phyloP scores from a whole-genome alignment of 208 protist species.

The Tritrichomonas foetus region DNA sequence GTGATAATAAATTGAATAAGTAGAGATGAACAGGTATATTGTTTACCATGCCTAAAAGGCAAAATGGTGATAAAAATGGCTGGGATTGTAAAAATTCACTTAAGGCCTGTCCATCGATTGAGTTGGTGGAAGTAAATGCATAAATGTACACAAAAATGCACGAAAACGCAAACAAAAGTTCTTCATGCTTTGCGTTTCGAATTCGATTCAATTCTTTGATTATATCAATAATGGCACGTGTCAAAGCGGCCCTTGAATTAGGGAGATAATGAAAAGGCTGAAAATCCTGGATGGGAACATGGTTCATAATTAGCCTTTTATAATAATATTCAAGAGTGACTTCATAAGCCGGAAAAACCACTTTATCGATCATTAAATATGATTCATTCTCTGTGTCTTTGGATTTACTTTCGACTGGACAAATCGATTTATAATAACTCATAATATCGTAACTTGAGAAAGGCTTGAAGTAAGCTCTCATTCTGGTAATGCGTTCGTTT shows the following conservation, averaged over 20 bases:
- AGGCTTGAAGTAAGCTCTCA: too few species aligned
- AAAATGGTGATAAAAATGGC: neutral
- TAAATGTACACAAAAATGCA: neutral
- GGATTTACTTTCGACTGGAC: too few species aligned
- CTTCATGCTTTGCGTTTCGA: neutral
- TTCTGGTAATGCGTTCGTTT: too few species aligned
- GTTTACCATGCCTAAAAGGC: neutral
- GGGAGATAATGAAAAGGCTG: neutral
- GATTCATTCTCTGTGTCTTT: too few species aligned
- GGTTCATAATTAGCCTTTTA: neutral
- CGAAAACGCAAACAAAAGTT: neutral
- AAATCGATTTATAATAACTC: too few species aligned
- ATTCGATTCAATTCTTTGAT: neutral
- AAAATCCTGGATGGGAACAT: neutral
- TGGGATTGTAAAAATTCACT: neutral
- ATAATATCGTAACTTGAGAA: too few species aligned
- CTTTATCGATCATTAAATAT: too few species aligned
- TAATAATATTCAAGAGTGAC: neutral
- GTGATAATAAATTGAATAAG: neutral
- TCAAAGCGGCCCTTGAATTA: neutral
- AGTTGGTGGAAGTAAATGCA: neutral
- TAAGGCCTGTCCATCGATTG: neutral
- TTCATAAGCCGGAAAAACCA: too few species aligned
- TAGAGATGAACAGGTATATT: neutral
- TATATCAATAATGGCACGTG: neutral